phyloP scores from a whole-genome alignment of 352 stramenopile species.

The Pythium periplocum region DNA sequence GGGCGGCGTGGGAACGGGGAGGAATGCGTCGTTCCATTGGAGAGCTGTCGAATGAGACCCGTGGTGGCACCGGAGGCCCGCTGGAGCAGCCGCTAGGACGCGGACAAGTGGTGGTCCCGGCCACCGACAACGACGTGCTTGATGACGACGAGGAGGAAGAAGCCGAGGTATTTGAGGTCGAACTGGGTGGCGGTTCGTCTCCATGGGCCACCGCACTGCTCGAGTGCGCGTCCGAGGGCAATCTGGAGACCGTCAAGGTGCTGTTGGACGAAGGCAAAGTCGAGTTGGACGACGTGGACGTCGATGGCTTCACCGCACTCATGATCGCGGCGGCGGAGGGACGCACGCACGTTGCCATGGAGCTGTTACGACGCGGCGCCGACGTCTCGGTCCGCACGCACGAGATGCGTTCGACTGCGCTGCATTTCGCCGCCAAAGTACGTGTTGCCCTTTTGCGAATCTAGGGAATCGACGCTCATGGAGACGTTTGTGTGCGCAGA shows the following conservation, averaged over 20 bases:
- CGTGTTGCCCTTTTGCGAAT: background rate
- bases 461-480: background rate
- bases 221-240: slow-evolving; percentile 63
- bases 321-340: slow-evolving; percentile 80
- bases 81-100: too few species aligned
- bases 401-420: slow-evolving; percentile 64
- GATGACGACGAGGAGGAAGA: slow-evolving; percentile 49
- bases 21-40: too few species aligned
- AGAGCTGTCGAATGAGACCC: too few species aligned
- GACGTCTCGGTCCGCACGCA: slow-evolving; percentile 61
- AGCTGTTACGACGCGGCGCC: slow-evolving; percentile 50
- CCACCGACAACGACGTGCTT: slow-evolving; percentile 8
- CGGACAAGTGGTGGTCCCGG: too few species aligned
- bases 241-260: slow-evolving; percentile 50
- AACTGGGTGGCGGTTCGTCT: slow-evolving; percentile 39
- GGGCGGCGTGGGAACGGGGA: too few species aligned
- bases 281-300: slow-evolving; percentile 64
- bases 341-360: slow-evolving; percentile 45
- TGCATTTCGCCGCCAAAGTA: slow-evolving; percentile 82
- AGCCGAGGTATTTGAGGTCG: slow-evolving; percentile 61
- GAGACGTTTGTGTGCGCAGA: slow-evolving; percentile 22
- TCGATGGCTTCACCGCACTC: slow-evolving; percentile 80
- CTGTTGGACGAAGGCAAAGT: slow-evolving; percentile 59
- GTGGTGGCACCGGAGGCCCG: too few species aligned
- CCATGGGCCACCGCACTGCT: slow-evolving; percentile 70